Evolutionary conservation across 208 protist genomes (phyloP), one percentile per base, ranked within the genome.

Genomic region (Trypanosoma grayi): DNA sequence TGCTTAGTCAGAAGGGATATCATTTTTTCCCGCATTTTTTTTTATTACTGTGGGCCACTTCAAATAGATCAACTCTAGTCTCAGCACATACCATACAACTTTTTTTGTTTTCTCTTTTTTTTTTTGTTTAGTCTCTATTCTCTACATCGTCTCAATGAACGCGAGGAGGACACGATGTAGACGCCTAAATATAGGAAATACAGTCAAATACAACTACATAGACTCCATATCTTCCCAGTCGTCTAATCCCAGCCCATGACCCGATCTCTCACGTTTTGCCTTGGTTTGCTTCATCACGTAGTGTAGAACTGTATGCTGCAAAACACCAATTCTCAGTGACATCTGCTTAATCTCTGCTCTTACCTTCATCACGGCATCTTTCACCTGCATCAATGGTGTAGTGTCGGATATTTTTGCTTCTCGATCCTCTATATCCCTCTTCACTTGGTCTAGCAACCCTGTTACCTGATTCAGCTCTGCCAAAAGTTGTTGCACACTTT

Each of bases 271-370:
- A 28, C 78, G 68, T 43, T 81, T 81, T 7, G 81, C 83, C 48
- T 85, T 83, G 2, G 85, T 91, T 70, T 92, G 84, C 30, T 81
- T 77, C 70, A 87, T 83, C 9, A 93, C 77, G 46, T 92, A 87
- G 48, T 90, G 85, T 40, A 93, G 73, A n/a, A 96, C 86, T n/a
- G 83, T 75, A 61, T 96, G 77, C 63, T 96, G 90, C 0, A 96
- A 72, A 37, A 96, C 77, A 52, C 90, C 90, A 57, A 93, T 96
- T 50, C 90, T 83, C 45, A 93, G 66, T 8, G 81, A 83, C 90
- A 96, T 96, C 46, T 91, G 82, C 43, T 93, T 93, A 22, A 93
- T 96, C 66, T 96, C 86, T 0, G 71, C 68, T 36, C 87, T 79
- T n/a, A 96, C 77, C 57, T 93, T 93, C 2, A 70, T 73, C 5